Percentiles rank a stretch among this genome's conserved stretches.
These are phyloP conservation scores for Mortierella claussenii DNA, from an alignment of 192 early-diverging fungal species.

Conservation along the genomic window DNA sequence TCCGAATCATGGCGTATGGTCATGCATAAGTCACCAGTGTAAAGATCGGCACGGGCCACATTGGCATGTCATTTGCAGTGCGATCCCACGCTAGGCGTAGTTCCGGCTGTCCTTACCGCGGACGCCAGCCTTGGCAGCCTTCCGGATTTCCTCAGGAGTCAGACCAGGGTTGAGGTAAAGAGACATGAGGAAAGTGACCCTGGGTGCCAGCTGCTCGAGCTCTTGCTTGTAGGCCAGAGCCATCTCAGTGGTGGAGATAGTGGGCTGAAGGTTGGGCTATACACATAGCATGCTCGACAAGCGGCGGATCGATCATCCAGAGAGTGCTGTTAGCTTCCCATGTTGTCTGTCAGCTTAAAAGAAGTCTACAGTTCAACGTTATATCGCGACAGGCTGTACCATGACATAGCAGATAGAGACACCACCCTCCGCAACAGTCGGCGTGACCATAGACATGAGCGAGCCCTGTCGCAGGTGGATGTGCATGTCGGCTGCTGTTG, in stretches of 20 bases:
- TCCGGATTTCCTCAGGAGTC: slow-evolving; percentile 88
- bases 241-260: slow-evolving; percentile 86
- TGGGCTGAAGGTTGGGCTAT: slow-evolving; percentile 94
- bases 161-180: slow-evolving; percentile 90
- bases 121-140: slow-evolving; percentile 87
- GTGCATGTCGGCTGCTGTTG: slow-evolving; percentile 91
- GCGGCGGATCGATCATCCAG: too few species aligned
- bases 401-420: slow-evolving; percentile 91
- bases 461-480: slow-evolving; percentile 92
- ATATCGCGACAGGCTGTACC: too few species aligned
- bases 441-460: slow-evolving; percentile 92
- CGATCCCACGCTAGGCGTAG: too few species aligned
- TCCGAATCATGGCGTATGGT: too few species aligned
- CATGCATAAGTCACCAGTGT: too few species aligned
- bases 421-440: slow-evolving; percentile 81
- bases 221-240: slow-evolving; percentile 86
- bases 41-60: too few species aligned
- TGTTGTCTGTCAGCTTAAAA: too few species aligned
- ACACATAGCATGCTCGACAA: too few species aligned
- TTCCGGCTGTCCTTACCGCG: too few species aligned
- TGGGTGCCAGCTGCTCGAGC: slow-evolving; percentile 83
- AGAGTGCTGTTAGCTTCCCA: too few species aligned
- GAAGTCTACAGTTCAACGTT: too few species aligned
- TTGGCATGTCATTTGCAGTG: too few species aligned
- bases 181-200: slow-evolving; percentile 92